Conservation (phyloP, 768 basidiomycete genomes). For the Lanmaoa rubissima region DNA sequence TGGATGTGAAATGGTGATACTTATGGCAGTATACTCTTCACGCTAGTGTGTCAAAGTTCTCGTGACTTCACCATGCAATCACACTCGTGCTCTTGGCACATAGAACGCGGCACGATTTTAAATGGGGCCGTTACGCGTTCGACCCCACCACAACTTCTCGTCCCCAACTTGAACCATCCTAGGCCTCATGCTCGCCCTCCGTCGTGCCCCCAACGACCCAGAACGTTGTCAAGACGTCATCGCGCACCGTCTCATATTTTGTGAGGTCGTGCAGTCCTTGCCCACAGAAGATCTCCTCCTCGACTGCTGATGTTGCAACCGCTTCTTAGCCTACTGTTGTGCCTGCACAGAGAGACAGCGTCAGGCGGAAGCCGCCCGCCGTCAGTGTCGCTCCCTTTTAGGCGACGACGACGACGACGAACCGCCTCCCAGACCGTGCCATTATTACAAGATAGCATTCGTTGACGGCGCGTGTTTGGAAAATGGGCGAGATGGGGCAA, state of each 20-base stretch:
- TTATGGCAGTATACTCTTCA: no score
- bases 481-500: conserved; percentile 28
- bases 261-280: background rate
- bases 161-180: background rate
- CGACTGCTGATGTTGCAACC: conserved; percentile 7
- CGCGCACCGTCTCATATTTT: conserved; percentile 15
- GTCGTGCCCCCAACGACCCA: conserved; percentile 3
- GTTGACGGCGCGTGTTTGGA: conserved; percentile 35
- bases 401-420: background rate
- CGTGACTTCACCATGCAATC: no score
- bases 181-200: conserved; percentile 9
- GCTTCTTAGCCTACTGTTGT: conserved; percentile 18
- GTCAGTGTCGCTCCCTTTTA: background rate
- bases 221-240: conserved; percentile 11
- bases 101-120: no score
- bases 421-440: conserved; percentile 14
- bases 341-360: background rate
- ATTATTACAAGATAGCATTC: conserved; percentile 31
- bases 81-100: no score
- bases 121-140: no score
- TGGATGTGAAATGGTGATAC: no score
- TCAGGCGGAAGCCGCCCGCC: background rate
- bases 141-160: no score
- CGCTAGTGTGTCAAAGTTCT: no score
- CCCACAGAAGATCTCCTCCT: conserved; percentile 11